Percentiles rank a stretch among this genome's conserved stretches.
Conservation (phyloP, 1,284 basidiomycete species). For the Malassezia sympodialis region DNA sequence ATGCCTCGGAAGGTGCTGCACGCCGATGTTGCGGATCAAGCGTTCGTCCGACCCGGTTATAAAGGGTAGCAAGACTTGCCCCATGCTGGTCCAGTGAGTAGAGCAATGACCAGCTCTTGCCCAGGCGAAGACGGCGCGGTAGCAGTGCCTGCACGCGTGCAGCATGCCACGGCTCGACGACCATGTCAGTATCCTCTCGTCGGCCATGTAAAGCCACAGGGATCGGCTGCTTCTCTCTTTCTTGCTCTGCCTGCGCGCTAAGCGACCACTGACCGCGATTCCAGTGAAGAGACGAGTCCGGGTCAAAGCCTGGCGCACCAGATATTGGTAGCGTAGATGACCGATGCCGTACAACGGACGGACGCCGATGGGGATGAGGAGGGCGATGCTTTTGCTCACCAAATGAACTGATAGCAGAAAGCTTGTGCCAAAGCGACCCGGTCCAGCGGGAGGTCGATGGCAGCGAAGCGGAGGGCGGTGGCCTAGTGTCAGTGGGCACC, state of each 20-base stretch:
- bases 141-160: constrained; percentile 49
- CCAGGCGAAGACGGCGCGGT: constrained; percentile 68
- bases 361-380: neutral
- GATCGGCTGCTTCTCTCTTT: constrained; percentile 19
- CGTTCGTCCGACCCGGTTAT: constrained; percentile 28
- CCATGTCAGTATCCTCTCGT: constrained; percentile 31
- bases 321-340: constrained; percentile 6
- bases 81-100: constrained; percentile 94
- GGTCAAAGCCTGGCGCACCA: constrained; percentile 41
- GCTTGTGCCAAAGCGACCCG: constrained; percentile 8
- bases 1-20: constrained; percentile 21
- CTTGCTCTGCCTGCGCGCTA: constrained; percentile 14
- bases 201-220: constrained; percentile 31
- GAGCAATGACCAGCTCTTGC: constrained; percentile 69
- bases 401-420: constrained; percentile 4
- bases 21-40: constrained; percentile 19
- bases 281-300: constrained; percentile 24
- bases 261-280: constrained; percentile 43
- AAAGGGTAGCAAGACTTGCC: constrained; percentile 74
- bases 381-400: neutral
- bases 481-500: neutral
- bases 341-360: constrained; percentile 6
- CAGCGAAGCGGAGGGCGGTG: neutral
- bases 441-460: neutral
- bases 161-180: constrained; percentile 33